These are phyloP conservation scores for Pulveroboletus sp. DNA, from an alignment of 768 basidiomycete species.

Conservation along the genomic window DNA sequence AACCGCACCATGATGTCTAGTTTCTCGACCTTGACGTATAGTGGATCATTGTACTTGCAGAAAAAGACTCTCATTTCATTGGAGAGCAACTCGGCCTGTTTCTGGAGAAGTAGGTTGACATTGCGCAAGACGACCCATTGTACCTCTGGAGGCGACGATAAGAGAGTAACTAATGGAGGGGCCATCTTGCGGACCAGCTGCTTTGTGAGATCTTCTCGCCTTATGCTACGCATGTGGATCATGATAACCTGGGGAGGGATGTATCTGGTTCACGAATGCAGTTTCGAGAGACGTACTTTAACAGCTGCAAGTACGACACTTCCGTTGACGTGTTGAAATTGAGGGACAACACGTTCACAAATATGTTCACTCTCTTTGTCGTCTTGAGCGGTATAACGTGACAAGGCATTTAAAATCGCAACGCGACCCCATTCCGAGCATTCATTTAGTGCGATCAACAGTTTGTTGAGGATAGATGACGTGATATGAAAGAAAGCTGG, in stretches of 20 bases:
- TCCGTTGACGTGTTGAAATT: conserved; percentile 96
- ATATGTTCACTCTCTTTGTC: conserved; percentile 98
- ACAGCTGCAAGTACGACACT: conserved; percentile 96
- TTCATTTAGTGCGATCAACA: conserved; percentile 93
- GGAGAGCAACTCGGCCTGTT: conserved; percentile 81
- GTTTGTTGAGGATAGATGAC: conserved; percentile 75
- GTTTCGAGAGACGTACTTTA: conserved; percentile 52
- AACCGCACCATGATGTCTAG: conserved; percentile 97
- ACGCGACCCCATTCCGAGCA: conserved; percentile 99
- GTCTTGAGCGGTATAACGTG: conserved; percentile 78
- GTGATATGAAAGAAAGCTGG: conserved; percentile 80
- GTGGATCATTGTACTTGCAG: conserved; percentile 99
- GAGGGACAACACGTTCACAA: conserved; percentile 96
- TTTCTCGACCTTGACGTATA: conserved; percentile 99
- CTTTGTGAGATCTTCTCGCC: conserved; percentile 77
- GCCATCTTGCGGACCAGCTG: conserved; percentile 95
- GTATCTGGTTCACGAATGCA: background rate
- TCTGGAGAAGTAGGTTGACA: conserved; percentile 94
- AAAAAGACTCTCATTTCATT: conserved; percentile 99
- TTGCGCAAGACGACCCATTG: conserved; percentile 98
- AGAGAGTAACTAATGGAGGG: conserved; percentile 89
- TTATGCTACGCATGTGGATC: conserved; percentile 89
- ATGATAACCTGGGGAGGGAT: conserved; percentile 70
- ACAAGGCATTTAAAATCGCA: conserved; percentile 81
- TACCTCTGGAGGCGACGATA: conserved; percentile 95